These are phyloP conservation scores for Luffa aegyptiaca DNA, from an alignment of 306 rosid species.

Conservation along the genomic window DNA sequence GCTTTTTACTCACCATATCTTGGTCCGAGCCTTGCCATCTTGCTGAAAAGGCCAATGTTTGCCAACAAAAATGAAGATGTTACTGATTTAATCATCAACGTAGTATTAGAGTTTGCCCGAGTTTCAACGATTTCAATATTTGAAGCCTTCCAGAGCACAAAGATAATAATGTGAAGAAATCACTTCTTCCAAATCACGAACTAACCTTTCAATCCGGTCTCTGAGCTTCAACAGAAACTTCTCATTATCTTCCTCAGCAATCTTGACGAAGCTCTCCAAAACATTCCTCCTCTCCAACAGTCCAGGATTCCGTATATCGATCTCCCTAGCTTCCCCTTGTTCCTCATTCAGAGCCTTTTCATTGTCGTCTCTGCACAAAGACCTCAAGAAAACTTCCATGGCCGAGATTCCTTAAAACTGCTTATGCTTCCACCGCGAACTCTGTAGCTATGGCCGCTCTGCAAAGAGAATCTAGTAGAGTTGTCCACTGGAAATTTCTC, in stretches of 20 bases:
- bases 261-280: constrained; percentile 72
- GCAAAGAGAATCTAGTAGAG: background rate
- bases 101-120: constrained; percentile 35
- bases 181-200: background rate
- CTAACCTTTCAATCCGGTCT: constrained; percentile 59
- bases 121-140: background rate
- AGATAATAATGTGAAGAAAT: background rate
- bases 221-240: constrained; percentile 72
- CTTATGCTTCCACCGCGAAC: constrained; percentile 40
- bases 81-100: too few species aligned
- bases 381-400: constrained; percentile 53
- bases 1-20: constrained; percentile 42
- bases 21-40: constrained; percentile 90
- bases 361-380: constrained; percentile 57
- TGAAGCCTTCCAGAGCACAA: background rate
- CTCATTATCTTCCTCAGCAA: constrained; percentile 82
- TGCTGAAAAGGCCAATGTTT: constrained; percentile 81
- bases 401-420: constrained; percentile 44
- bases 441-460: background rate
- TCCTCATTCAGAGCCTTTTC: constrained; percentile 65
- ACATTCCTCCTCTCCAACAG: constrained; percentile 60
- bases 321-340: constrained; percentile 48
- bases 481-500: background rate
- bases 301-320: constrained; percentile 54
- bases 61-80: too few species aligned